Evolutionary conservation across 2,329 filamentous ascomycete species (phyloP).

Genomic region (Apiospora phragmitis): DNA sequence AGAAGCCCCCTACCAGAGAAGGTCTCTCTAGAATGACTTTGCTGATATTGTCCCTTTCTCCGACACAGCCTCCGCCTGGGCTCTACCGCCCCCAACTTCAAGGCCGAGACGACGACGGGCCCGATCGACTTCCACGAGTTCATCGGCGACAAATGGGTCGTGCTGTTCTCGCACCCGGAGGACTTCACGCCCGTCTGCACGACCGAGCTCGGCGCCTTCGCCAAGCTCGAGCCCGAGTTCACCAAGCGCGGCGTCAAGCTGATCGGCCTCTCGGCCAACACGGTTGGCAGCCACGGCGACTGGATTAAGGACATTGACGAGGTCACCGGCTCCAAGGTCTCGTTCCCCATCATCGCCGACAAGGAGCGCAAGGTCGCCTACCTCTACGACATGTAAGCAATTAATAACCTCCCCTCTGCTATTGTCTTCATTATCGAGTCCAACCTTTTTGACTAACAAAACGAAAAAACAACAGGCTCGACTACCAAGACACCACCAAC

Average conservation of each 20-base stretch:
- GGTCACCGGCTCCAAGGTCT: conserved; percentile 68
- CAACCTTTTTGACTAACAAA: neutral
- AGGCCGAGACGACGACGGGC: conserved; percentile 76
- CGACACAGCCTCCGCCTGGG: conserved; percentile 61
- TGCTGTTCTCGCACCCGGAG: conserved; percentile 83
- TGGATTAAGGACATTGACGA: conserved; percentile 92
- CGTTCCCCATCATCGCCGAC: conserved; percentile 81
- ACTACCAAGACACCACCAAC: conserved; percentile 80
- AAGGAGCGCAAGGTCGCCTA: conserved; percentile 75
- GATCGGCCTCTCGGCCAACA: conserved; percentile 88
- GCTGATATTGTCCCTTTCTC: neutral
- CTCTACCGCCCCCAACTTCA: conserved; percentile 74
- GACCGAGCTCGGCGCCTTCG: conserved; percentile 90
- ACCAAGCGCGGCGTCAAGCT: conserved; percentile 85
- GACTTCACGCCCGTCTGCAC: conserved; percentile 97
- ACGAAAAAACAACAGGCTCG: conserved; percentile 52
- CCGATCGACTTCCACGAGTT: conserved; percentile 83
- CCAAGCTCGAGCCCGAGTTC: conserved; percentile 87
- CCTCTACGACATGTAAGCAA: conserved; percentile 74
- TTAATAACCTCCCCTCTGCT: neutral
- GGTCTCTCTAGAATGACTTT: neutral
- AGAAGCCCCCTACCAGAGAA: neutral
- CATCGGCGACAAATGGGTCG: conserved; percentile 75
- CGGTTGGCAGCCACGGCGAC: conserved; percentile 75
- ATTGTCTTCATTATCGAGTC: neutral